Percentiles rank a stretch among this genome's conserved stretches.
Evolutionary conservation across 768 basidiomycete species (phyloP).

Genomic region (Naganishia randhawae): DNA sequence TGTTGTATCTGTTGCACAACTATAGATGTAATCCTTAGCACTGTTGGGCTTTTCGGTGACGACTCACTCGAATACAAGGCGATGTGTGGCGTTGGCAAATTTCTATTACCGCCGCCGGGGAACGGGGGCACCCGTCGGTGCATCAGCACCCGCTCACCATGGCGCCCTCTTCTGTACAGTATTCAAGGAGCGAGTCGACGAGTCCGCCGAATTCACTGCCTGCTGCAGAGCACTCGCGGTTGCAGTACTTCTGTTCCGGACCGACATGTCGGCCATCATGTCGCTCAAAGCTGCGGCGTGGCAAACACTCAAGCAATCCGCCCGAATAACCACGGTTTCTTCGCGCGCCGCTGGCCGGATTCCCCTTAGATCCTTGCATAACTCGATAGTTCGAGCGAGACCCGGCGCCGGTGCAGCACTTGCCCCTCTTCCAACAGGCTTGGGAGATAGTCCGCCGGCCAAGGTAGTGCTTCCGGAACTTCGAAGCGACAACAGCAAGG

Average conservation of each 20-base stretch:
- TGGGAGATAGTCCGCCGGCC: neutral
- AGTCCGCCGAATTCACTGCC: no score
- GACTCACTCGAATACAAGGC: no score
- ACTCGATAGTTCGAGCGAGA: neutral
- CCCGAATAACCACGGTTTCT: neutral
- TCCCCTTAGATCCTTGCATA: conserved; percentile 1
- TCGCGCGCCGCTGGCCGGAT: neutral
- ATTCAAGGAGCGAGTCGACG: no score
- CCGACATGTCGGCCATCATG: neutral
- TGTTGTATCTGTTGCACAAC: conserved; percentile 1
- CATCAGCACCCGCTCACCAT: no score
- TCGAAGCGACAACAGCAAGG: conserved; percentile 2
- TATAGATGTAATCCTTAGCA: neutral
- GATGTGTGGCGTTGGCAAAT: no score
- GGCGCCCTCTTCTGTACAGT: no score
- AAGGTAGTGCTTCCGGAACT: neutral
- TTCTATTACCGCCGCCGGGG: no score
- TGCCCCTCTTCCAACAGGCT: neutral
- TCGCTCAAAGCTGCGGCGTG: neutral
- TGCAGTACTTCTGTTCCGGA: neutral
- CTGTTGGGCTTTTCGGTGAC: no score
- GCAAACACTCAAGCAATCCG: neutral
- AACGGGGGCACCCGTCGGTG: no score
- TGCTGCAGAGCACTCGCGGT: neutral
- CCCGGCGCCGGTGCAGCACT: neutral